phyloP scores from a whole-genome alignment of 2,329 filamentous ascomycete species.

The Colletotrichum coccodes region DNA sequence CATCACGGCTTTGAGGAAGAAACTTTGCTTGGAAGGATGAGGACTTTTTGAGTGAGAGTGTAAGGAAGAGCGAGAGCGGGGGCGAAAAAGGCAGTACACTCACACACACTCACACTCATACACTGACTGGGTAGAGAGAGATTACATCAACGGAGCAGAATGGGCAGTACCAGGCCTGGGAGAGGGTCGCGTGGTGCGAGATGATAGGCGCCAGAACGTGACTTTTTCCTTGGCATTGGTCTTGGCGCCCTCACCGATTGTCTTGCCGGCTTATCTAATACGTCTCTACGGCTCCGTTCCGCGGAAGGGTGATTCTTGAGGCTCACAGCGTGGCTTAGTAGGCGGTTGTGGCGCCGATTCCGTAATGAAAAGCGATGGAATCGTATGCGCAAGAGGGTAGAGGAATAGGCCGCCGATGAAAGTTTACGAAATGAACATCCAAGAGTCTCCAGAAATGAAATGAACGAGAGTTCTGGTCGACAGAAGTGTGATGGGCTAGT shows the following conservation, averaged over 20 bases:
- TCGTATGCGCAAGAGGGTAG: background rate
- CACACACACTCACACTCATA: background rate
- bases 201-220: constrained; percentile 26
- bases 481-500: background rate
- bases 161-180: background rate
- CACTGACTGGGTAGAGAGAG: background rate
- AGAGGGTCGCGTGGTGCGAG: constrained; percentile 31
- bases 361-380: background rate
- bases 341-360: too few relatives aligned
- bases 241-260: constrained; percentile 27
- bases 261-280: background rate
- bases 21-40: background rate
- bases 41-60: background rate
- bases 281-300: background rate
- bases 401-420: background rate
- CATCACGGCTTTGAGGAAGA: background rate
- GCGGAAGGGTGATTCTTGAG: background rate
- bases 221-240: constrained; percentile 4
- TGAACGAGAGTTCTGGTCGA: background rate
- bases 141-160: constrained; percentile 29
- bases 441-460: too few relatives aligned
- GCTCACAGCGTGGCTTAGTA: background rate
- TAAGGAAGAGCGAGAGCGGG: background rate
- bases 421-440: background rate
- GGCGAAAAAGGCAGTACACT: background rate